Base-by-base conservation (phyloP, 805 yeast species). In the Candida maris region DNA sequence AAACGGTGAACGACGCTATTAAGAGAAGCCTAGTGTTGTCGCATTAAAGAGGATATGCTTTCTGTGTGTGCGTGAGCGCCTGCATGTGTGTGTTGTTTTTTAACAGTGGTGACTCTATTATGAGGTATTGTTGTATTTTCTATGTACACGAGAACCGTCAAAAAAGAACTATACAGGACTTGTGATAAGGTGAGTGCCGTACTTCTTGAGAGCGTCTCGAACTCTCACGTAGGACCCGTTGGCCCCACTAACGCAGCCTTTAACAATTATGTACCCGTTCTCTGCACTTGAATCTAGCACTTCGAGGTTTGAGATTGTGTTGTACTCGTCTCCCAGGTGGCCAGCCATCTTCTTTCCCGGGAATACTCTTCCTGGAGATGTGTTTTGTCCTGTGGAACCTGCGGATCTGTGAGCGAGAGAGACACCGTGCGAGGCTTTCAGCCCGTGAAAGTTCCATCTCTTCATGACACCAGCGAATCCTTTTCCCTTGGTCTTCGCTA, bases 311-410 rank as follows among this genome's bases (percentile, higher is more conserved):
- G 79, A 84, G 18, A 79, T 75, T 3, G 97, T 91, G 43, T 76
- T 74, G 49, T 68, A 70, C 37, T 75, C 71, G 44, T 77, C 81
- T 48, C 98, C 98, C 93, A 89, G 82, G 62, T 85, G 85, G 47
- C 98, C 98, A 24, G 97, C 95, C 98, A 93, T 91, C 65, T 88
- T 91, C 68, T 86, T 89, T 17, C 97, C 97, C 12, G 97, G 97
- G 44, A 88, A 69, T 35, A 88, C 86, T 69, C 98, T 84, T 55
- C 96, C 97, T 10, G 98, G 98, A 44, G 86, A 83, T 48, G 93
- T 95, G 56, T 85, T 85, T 61, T 82, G 87, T 77, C 98, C 98
- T 52, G 84, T 88, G 21, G 97, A 89, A 75, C 98, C 98, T 53
- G 95, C 95, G 39, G 88, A 80, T 73, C 98, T 83, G 61, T 93